Percentiles rank a stretch among this genome's conserved stretches.
Evolutionary conservation across 768 basidiomycete species (phyloP).

Genomic region (Pulveroboletus sp.): DNA sequence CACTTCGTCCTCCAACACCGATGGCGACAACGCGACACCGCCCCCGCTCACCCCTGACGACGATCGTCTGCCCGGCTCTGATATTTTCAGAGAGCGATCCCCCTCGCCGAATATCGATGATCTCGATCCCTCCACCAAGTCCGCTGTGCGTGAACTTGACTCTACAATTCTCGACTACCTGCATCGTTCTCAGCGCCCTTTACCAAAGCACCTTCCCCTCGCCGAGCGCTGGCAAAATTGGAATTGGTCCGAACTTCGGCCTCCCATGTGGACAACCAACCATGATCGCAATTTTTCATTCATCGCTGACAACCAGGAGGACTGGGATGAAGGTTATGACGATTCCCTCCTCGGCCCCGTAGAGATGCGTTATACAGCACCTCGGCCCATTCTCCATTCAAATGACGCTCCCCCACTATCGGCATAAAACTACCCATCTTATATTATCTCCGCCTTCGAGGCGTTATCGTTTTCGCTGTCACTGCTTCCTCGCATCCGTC

Average conservation of each 20-base stretch:
- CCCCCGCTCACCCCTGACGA: slow-evolving; percentile 38
- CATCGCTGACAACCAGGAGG: slow-evolving; percentile 21
- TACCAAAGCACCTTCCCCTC: slow-evolving; percentile 21
- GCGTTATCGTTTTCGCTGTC: slow-evolving; percentile 19
- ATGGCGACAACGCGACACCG: slow-evolving; percentile 31
- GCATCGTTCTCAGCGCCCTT: slow-evolving; percentile 22
- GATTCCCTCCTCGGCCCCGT: slow-evolving; percentile 12
- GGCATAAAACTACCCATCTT: slow-evolving; percentile 13
- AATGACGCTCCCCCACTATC: slow-evolving; percentile 14
- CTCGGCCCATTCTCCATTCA: slow-evolving; percentile 10
- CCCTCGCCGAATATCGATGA: slow-evolving; percentile 23
- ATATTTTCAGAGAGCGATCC: slow-evolving; percentile 23
- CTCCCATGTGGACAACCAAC: slow-evolving; percentile 25
- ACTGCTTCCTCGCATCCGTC: slow-evolving; percentile 16
- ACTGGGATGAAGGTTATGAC: slow-evolving; percentile 25
- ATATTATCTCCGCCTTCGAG: slow-evolving; percentile 9
- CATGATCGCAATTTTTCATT: neutral
- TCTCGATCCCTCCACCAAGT: slow-evolving; percentile 14
- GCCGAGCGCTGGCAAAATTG: slow-evolving; percentile 33
- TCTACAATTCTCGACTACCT: slow-evolving; percentile 23
- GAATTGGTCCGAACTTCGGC: slow-evolving; percentile 33
- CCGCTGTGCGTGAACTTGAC: slow-evolving; percentile 25
- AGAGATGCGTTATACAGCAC: slow-evolving; percentile 12
- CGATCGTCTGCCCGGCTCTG: slow-evolving; percentile 20
- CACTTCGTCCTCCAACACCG: slow-evolving; percentile 28